phyloP scores from a whole-genome alignment of 2,329 filamentous ascomycete species.

The Hymenotorrendiella dingleyae region DNA sequence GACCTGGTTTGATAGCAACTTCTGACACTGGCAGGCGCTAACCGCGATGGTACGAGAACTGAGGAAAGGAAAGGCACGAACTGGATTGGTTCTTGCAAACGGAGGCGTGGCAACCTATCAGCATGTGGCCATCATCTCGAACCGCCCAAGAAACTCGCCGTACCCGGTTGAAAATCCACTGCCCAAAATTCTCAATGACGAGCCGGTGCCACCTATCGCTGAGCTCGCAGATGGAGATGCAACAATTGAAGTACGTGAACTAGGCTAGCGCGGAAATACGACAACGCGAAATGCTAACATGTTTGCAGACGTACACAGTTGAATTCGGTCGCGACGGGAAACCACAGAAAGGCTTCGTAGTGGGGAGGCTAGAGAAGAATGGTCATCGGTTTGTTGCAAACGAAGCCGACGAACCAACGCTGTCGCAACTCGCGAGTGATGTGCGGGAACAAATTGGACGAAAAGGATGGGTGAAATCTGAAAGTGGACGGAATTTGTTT shows the following conservation, averaged over 20 bases:
- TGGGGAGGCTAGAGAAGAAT: constrained; percentile 43
- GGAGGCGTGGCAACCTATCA: constrained; percentile 62
- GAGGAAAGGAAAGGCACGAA: constrained; percentile 38
- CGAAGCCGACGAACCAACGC: constrained; percentile 43
- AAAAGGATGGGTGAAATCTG: constrained; percentile 37
- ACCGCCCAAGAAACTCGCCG: constrained; percentile 32
- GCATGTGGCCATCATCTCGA: constrained; percentile 54
- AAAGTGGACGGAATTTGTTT: constrained; percentile 36
- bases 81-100: constrained; percentile 58
- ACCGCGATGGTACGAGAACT: constrained; percentile 51
- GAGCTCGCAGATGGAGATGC: constrained; percentile 43
- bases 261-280: too few relatives aligned
- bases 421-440: constrained; percentile 38
- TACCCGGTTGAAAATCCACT: constrained; percentile 45
- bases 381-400: constrained; percentile 51
- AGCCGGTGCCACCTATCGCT: constrained; percentile 36
- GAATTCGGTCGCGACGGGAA: constrained; percentile 47
- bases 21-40: constrained; percentile 34
- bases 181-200: constrained; percentile 36
- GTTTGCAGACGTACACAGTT: constrained; percentile 51
- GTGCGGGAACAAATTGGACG: constrained; percentile 43
- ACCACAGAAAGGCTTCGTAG: constrained; percentile 42
- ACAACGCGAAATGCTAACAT: not conserved
- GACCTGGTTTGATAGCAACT: not conserved
- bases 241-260: constrained; percentile 43